Evolutionary conservation across 2,329 filamentous ascomycete species (phyloP).

Genomic region (Diplodia scrobiculata): DNA sequence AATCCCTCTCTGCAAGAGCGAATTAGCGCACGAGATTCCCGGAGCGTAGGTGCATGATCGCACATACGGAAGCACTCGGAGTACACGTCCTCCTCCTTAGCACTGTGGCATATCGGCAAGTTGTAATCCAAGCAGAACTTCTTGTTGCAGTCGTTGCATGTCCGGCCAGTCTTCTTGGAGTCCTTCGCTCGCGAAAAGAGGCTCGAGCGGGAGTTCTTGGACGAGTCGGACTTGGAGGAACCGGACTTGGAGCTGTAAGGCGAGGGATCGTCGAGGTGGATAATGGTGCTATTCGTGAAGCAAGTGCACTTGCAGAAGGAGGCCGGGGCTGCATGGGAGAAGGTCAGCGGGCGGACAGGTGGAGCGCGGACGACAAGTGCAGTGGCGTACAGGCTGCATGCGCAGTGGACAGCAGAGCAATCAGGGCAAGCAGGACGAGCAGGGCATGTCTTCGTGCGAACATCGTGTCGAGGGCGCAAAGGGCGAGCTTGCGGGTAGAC

Average conservation of each 20-base stretch:
- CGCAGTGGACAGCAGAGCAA: constrained; percentile 44
- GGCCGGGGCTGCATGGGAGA: constrained; percentile 50
- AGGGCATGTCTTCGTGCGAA: constrained; percentile 16
- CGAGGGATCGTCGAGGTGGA: constrained; percentile 58
- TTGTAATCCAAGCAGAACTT: constrained; percentile 65
- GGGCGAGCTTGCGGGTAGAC: constrained; percentile 10
- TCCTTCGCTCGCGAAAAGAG: constrained; percentile 9
- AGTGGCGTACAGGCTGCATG: constrained; percentile 50
- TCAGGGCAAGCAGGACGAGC: constrained; percentile 30
- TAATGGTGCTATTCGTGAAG: constrained; percentile 68
- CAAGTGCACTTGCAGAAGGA: constrained; percentile 75
- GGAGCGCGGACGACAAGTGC: not conserved
- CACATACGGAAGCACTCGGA: constrained; percentile 66
- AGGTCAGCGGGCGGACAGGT: constrained; percentile 5
- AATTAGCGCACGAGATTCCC: constrained; percentile 6
- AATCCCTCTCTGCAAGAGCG: constrained; percentile 59
- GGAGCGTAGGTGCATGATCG: constrained; percentile 13
- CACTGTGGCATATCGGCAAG: constrained; percentile 62
- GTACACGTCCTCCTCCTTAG: constrained; percentile 64
- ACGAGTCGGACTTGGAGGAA: constrained; percentile 8
- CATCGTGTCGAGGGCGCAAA: constrained; percentile 12
- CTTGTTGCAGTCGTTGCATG: constrained; percentile 68
- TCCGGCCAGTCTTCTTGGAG: constrained; percentile 41
- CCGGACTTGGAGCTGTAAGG: constrained; percentile 30
- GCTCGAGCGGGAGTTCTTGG: constrained; percentile 5